Evolutionary conservation across 805 yeast species (phyloP), one percentile per base, ranked within the genome.

Genomic region (Kodamaea neixiangensis): DNA sequence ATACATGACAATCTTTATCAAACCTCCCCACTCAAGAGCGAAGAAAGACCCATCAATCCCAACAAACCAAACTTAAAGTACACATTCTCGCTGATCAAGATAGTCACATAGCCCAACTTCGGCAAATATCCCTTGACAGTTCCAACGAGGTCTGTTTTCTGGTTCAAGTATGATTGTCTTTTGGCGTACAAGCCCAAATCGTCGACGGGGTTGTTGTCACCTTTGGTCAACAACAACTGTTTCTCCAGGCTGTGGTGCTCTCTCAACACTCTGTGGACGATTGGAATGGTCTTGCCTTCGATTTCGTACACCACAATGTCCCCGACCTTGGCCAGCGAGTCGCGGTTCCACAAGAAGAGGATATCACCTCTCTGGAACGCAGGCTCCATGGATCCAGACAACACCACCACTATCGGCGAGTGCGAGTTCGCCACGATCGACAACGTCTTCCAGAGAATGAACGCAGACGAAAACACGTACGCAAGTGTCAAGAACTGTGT

Each of bases 361-460:
- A 94, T 86, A 66, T 94, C 99, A 46, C 99, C 99, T 71, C 99
- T 82, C 71, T 94, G 97, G 78, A 94, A 94, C 1, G 99, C 99
- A 1, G 99, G 99, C 67, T 94, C 99, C 99, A 94, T 94, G 1
- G 98, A 93, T 5, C 99, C 99, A 1, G 98, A 91, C 45, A 94
- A 80, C 7, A 94, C 99, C 22, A 94, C 99, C 17, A 94, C 99
- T 19, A 94, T 83, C 17, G 99, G 99, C 1, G 97, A 89, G 54
- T 89, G 85, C 0, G 97, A 84, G 69, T 89, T 83, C 9, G 97
- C 78, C 1, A 84, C 74, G 3, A 93, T 73, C 1, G 90, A 82
- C 13, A 93, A 75, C 0, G 88, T 81, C 64, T 89, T 90, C 96
- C 97, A 94, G 53, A 89, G 82, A 80, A 94, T 87, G 68, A 83